phyloP scores from a whole-genome alignment of 1,284 basidiomycete species.

The Porogramme epimiltina region DNA sequence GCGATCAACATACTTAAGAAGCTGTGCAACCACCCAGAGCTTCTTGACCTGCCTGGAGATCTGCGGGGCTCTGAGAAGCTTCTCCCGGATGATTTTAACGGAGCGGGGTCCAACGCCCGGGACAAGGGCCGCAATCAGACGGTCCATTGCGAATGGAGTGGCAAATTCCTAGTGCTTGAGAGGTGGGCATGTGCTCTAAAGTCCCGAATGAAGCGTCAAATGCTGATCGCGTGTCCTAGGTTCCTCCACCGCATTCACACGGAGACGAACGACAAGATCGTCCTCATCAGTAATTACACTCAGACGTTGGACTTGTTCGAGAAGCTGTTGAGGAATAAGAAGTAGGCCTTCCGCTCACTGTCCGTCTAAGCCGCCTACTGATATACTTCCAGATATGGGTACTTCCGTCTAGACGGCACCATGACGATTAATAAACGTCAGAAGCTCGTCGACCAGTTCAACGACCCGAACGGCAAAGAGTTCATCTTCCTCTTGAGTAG shows the following conservation, averaged over 20 bases:
- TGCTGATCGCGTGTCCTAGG: constrained; percentile 40
- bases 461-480: constrained; percentile 93
- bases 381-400: constrained; percentile 71
- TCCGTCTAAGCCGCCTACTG: neutral
- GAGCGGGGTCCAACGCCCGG: constrained; percentile 43
- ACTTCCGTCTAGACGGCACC: constrained; percentile 90
- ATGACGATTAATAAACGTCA: constrained; percentile 96
- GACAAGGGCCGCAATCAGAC: constrained; percentile 49
- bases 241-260: constrained; percentile 84
- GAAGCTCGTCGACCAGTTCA: constrained; percentile 97
- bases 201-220: neutral
- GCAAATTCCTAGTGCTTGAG: constrained; percentile 94
- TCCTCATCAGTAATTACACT: constrained; percentile 98
- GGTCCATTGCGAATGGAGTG: constrained; percentile 81
- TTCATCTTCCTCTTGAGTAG: constrained; percentile 96
- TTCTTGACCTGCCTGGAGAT: constrained; percentile 88
- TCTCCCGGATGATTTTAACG: constrained; percentile 84
- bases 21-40: constrained; percentile 95
- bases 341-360: constrained; percentile 50
- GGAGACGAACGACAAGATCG: constrained; percentile 94
- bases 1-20: constrained; percentile 98
- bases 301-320: constrained; percentile 96
- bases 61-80: constrained; percentile 83
- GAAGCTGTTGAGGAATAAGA: constrained; percentile 81
- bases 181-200: constrained; percentile 62